Percentiles rank a stretch among this genome's conserved stretches.
These are phyloP conservation scores for Fermentozyma sake DNA, from an alignment of 1,139 yeast genomes.

Conservation along the genomic window DNA sequence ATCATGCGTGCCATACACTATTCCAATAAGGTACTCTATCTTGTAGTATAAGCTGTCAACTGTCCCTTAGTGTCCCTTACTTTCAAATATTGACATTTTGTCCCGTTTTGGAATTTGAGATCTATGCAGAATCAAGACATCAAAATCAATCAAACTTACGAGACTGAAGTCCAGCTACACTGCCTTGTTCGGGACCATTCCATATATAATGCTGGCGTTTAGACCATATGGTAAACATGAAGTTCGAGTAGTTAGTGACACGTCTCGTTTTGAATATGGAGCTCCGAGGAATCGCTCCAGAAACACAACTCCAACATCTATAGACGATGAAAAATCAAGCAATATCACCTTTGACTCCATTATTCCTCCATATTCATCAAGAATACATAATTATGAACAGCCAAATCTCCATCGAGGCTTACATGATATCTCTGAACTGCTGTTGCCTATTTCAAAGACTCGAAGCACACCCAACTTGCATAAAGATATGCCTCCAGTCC, in stretches of 20 bases:
- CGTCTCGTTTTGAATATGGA: slow-evolving; percentile 16
- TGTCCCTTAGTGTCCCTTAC: slow-evolving; percentile 4
- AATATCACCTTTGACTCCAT: slow-evolving; percentile 9
- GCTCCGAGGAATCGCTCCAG: slow-evolving; percentile 12
- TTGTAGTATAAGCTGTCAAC: slow-evolving; percentile 14
- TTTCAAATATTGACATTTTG: slow-evolving; percentile 3
- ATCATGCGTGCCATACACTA: too few relatives aligned
- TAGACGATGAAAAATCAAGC: slow-evolving; percentile 9
- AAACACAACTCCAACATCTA: slow-evolving; percentile 14
- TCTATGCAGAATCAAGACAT: not conserved
- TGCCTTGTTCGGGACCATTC: too few relatives aligned
- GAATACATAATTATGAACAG: too few relatives aligned
- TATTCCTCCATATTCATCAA: slow-evolving; percentile 4
- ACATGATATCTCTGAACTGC: too few relatives aligned
- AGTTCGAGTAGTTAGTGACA: slow-evolving; percentile 12
- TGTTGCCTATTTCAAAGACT: too few relatives aligned
- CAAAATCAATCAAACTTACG: too few relatives aligned
- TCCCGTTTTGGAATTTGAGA: slow-evolving; percentile 4
- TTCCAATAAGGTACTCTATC: too few relatives aligned
- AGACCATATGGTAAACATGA: slow-evolving; percentile 7
- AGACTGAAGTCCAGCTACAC: too few relatives aligned
- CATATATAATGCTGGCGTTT: slow-evolving; percentile 4
- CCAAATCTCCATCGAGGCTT: too few relatives aligned
- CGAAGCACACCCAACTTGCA: too few relatives aligned
- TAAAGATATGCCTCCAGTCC: too few relatives aligned